Evolutionary conservation across 192 early-diverging fungal species (phyloP), one percentile per base, ranked within the genome.

Genomic region (Spizellomyces sp.): DNA sequence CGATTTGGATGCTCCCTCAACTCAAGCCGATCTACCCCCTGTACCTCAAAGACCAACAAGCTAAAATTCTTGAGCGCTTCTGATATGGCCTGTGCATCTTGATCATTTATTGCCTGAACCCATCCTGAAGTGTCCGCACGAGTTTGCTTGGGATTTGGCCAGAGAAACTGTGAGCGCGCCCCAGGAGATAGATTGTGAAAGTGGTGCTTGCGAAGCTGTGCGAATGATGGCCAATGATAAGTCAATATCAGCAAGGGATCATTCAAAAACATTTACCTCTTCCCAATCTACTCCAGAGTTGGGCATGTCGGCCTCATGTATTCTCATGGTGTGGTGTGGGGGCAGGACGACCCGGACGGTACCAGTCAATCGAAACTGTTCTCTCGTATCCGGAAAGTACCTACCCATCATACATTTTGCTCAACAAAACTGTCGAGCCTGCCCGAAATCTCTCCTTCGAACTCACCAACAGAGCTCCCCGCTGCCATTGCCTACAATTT

Each of bases 301-400:
- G 27, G 27, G 27, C 27, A 58, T 44, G 21, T 44, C 67, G 12
- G 19, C 5, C 15, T 5, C 14, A 22, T 45, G 14, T 15, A 12
- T 57, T 15, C 52, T 57, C 36, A 27, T 36, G 0, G 47, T 62
- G 19, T 59, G 6, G 8, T 42, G 55, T 5, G 9, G 56, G 15
- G 55, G 55, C 9, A 59, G 5, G 14, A 69, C 67, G 19, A 69
- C 10, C 10, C 22, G 10, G 27, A 58, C 44, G 10, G 17, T 62
- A 7, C 67, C 67, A 10, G 17, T 9, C 19, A 69, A 42, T 9
- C 67, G 52, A 22, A 43, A 44, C 56, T 69, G 67, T 45, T 69
- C 55, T 21, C 67, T 62, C 17, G 67, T 44, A 6, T 69, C 67
- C 44, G 21, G 27, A 55, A 69, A 69, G 56, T 69, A 69, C 67